phyloP scores from a whole-genome alignment of 371 early-diverging fungal genomes.

The Enterocytospora artemiae region DNA sequence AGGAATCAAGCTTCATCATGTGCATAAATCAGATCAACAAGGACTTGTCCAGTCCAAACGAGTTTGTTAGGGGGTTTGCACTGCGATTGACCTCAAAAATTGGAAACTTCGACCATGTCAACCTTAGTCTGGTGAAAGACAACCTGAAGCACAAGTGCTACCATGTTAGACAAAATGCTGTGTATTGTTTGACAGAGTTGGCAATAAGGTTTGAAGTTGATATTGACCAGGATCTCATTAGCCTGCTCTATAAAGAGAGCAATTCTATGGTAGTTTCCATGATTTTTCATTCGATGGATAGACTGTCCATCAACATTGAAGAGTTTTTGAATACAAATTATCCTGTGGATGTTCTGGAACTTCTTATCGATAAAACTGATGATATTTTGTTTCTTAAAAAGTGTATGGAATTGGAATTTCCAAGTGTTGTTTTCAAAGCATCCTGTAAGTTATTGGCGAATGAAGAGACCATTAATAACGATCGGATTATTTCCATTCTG shows the following conservation, averaged over 20 bases:
- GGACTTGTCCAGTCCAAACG: conserved; percentile 92
- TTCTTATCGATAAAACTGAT: conserved; percentile 16
- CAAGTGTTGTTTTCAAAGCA: conserved; percentile 21
- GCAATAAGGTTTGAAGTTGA: conserved; percentile 11
- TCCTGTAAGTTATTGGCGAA: conserved; percentile 30
- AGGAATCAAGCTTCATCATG: conserved; percentile 14
- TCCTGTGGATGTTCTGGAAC: conserved; percentile 29
- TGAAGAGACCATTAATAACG: not conserved
- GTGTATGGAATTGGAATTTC: conserved; percentile 8
- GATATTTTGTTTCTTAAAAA: conserved; percentile 22
- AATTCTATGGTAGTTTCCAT: conserved; percentile 25
- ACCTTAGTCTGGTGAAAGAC: conserved; percentile 28
- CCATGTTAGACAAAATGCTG: conserved; percentile 89
- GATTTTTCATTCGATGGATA: conserved; percentile 29
- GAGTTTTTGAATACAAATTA: conserved; percentile 7
- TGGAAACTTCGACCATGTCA: conserved; percentile 69
- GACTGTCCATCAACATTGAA: conserved; percentile 5
- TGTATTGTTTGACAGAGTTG: conserved; percentile 59
- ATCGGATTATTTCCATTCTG: not conserved
- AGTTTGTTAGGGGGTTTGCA: conserved; percentile 85
- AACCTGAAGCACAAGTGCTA: conserved; percentile 75
- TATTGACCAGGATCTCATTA: conserved; percentile 11
- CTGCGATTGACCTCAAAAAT: conserved; percentile 84
- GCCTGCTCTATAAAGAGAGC: conserved; percentile 19
- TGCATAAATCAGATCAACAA: conserved; percentile 73